Evolutionary conservation across 305 asterid species (phyloP).

Genomic region (Solanum aculeatissimum): DNA sequence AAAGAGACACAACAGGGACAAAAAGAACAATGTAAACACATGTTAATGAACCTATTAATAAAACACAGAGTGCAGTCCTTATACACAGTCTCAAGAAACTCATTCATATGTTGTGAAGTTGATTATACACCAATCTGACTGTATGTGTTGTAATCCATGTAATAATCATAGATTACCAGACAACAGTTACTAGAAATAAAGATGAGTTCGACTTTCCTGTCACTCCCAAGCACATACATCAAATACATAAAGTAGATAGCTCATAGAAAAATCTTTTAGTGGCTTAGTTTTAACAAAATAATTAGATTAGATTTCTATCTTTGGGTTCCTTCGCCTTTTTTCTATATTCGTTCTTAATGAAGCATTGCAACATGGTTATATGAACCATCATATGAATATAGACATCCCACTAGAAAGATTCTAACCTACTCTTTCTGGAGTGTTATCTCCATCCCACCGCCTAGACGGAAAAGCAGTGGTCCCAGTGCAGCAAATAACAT

Average conservation of each 20-base stretch:
- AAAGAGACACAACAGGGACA: neutral
- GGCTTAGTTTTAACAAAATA: neutral
- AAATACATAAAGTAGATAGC: neutral
- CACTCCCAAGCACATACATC: neutral
- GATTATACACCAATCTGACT: neutral
- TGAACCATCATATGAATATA: neutral
- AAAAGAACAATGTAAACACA: neutral
- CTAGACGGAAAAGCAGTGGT: constrained; percentile 94
- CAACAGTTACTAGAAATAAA: neutral
- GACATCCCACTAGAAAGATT: neutral
- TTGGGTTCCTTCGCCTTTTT: neutral
- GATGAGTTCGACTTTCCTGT: neutral
- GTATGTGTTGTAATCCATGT: neutral
- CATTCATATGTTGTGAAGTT: neutral
- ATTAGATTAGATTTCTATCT: neutral
- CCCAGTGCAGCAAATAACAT: constrained; percentile 94
- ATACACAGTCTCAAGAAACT: neutral
- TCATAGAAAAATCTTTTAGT: neutral
- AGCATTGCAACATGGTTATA: neutral
- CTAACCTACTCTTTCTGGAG: constrained; percentile 97
- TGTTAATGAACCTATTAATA: neutral
- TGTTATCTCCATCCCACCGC: constrained; percentile 98
- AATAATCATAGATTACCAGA: neutral
- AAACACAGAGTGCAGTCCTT: neutral
- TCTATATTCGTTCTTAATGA: neutral